A percentile compares a stretch with the other conserved stretches of the same genome.
Evolutionary conservation across 176 grass and related monocot species (phyloP).

Genomic region (Lolium rigidum): DNA sequence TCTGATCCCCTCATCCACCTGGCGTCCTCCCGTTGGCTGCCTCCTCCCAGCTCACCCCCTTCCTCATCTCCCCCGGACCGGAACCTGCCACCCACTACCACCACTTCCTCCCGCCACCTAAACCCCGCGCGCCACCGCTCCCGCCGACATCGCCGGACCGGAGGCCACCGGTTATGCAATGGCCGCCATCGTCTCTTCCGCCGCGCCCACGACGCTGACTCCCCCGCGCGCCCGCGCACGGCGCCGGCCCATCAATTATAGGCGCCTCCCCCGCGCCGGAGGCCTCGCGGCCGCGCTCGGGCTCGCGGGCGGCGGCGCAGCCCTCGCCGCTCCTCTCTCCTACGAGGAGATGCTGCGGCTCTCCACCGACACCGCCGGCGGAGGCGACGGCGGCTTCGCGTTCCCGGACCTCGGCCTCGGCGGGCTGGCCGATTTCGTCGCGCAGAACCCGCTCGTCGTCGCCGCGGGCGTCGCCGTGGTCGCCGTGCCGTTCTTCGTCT

Average conservation of each 20-base stretch:
- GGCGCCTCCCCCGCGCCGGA: slow-evolving; percentile 31
- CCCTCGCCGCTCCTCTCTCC: slow-evolving; percentile 60
- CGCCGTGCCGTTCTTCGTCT: slow-evolving; percentile 62
- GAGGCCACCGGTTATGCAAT: slow-evolving; percentile 55
- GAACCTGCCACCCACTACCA: neutral
- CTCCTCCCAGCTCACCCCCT: slow-evolving; percentile 21
- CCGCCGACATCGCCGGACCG: slow-evolving; percentile 23
- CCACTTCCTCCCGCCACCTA: neutral
- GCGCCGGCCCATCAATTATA: neutral
- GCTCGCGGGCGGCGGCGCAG: slow-evolving; percentile 28
- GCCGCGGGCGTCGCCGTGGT: slow-evolving; percentile 52
- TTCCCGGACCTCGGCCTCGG: slow-evolving; percentile 44
- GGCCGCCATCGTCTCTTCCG: slow-evolving; percentile 55
- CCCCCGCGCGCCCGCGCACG: neutral
- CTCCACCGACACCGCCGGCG: slow-evolving; percentile 6
- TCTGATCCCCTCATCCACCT: slow-evolving; percentile 55
- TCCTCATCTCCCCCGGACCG: slow-evolving; percentile 44
- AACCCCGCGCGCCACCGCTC: neutral
- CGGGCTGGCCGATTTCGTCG: slow-evolving; percentile 57
- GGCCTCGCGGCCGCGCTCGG: slow-evolving; percentile 48
- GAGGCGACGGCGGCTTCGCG: slow-evolving; percentile 1
- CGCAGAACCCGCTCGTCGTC: slow-evolving; percentile 64
- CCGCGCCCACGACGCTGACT: slow-evolving; percentile 16
- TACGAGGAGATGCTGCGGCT: slow-evolving; percentile 78
- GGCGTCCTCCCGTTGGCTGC: slow-evolving; percentile 30